phyloP scores from a whole-genome alignment of 495 filamentous ascomycete genomes.

The Penicillium diatomitis region DNA sequence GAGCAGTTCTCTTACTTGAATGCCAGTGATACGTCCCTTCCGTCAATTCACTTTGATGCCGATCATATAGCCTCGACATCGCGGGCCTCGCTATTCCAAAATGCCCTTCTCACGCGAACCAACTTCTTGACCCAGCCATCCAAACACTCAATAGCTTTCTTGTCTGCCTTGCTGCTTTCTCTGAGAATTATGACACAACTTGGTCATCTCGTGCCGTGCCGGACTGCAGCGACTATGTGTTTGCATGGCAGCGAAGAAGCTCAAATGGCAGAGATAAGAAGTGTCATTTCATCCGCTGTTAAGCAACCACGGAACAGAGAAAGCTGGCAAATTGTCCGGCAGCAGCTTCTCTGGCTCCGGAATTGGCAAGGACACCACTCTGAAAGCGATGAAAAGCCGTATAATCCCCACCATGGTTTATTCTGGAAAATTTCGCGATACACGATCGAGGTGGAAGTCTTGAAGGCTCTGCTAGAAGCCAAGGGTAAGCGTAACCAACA shows the following conservation, averaged over 20 bases:
- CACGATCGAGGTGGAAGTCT: conserved; percentile 61
- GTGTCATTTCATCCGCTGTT: conserved; percentile 46
- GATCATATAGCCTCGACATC: conserved; percentile 35
- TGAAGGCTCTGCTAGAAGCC: conserved; percentile 63
- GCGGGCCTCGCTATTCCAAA: conserved; percentile 39
- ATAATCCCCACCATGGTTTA: conserved; percentile 45
- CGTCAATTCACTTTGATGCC: conserved; percentile 25
- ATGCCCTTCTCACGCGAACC: conserved; percentile 47
- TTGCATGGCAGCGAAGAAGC: conserved; percentile 45
- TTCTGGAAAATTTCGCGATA: conserved; percentile 58
- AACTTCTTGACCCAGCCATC: conserved; percentile 64
- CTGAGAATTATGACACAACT: conserved; percentile 53
- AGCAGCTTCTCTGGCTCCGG: conserved; percentile 71
- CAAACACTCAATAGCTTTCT: conserved; percentile 47
- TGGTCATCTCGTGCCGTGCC: conserved; percentile 50
- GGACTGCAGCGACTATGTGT: conserved; percentile 36
- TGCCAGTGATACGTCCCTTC: conserved; percentile 13
- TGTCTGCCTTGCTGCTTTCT: conserved; percentile 62
- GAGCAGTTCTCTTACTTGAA: conserved; percentile 39
- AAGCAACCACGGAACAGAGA: conserved; percentile 49
- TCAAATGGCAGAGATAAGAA: conserved; percentile 55
- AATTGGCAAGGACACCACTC: conserved; percentile 57
- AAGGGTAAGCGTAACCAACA: conserved; percentile 41
- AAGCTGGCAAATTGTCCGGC: conserved; percentile 57
- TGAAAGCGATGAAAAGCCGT: conserved; percentile 16